Conservation (phyloP, 306 rosid genomes). For the Cucurbita pepo region DNA sequence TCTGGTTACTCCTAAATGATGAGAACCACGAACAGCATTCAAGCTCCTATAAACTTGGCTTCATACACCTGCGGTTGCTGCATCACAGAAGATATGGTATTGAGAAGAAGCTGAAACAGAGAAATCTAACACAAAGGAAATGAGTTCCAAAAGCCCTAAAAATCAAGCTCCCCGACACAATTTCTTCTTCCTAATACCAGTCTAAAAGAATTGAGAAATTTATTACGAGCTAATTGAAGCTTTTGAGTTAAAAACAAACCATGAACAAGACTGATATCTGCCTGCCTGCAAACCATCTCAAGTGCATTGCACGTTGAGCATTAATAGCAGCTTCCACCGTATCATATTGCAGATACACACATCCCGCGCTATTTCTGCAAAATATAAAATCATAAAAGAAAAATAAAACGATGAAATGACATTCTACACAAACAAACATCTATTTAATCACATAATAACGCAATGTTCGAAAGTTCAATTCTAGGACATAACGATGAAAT, state of each 20-base stretch:
- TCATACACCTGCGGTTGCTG: slow-evolving; percentile 73
- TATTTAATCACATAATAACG: neutral
- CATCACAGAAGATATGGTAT: slow-evolving; percentile 12
- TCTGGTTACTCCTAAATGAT: neutral
- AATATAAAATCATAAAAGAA: neutral
- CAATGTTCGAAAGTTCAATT: neutral
- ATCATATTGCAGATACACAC: slow-evolving; percentile 74
- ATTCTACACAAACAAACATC: neutral
- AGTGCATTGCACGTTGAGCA: slow-evolving; percentile 87
- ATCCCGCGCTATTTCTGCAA: slow-evolving; percentile 81
- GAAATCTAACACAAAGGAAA: neutral
- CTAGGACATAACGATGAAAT: neutral
- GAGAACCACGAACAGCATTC: slow-evolving; percentile 1
- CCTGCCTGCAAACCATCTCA: slow-evolving; percentile 94
- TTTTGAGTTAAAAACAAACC: slow-evolving; percentile 24
- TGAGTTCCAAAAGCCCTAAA: neutral
- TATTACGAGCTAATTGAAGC: neutral
- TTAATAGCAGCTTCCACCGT: slow-evolving; percentile 65
- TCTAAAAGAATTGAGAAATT: neutral
- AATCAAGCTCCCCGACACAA: neutral
- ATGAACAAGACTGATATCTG: slow-evolving; percentile 68
- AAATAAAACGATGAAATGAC: neutral
- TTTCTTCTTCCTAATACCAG: neutral
- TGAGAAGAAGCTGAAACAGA: neutral
- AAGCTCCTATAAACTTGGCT: slow-evolving; percentile 58